Evolutionary conservation across 106 monocot species (phyloP).

Genomic region (Triglochin maritima): DNA sequence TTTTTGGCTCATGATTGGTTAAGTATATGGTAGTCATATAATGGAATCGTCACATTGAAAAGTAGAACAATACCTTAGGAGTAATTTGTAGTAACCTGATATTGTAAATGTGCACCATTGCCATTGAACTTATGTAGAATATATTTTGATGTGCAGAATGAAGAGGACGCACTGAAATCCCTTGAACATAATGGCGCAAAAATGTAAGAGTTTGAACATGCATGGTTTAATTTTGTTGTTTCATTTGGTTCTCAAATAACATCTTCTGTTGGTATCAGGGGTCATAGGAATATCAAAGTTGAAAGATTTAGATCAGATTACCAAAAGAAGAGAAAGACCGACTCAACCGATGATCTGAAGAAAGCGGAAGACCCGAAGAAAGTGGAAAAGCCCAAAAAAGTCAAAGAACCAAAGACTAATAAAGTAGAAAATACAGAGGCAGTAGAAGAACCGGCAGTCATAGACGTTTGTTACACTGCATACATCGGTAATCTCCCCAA

Average conservation of each 20-base stretch:
- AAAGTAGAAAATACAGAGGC: no score
- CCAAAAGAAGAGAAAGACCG: slow-evolving; percentile 37
- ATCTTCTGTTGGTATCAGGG: slow-evolving; percentile 21
- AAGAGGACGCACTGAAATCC: background rate
- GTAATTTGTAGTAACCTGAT: no score
- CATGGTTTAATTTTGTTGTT: background rate
- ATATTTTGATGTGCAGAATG: background rate
- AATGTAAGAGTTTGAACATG: background rate
- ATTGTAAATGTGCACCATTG: no score
- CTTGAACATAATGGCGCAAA: slow-evolving; percentile 3
- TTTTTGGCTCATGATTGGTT: no score
- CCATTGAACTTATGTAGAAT: no score
- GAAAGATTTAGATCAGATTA: slow-evolving; percentile 48
- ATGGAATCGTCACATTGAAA: no score
- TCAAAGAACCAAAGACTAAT: no score
- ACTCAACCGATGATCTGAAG: slow-evolving; percentile 34
- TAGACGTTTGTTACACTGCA: slow-evolving; percentile 24
- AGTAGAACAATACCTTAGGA: no score
- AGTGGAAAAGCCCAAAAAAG: no score
- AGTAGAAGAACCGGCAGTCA: no score
- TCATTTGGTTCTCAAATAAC: background rate
- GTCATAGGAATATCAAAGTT: slow-evolving; percentile 42
- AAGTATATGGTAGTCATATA: no score
- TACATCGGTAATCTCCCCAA: slow-evolving; percentile 59
- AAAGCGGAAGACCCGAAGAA: slow-evolving; percentile 28